Percentiles rank a stretch among this genome's conserved stretches.
Evolutionary conservation across 139 green algal genomes (phyloP).

Genomic region (Dunaliella primolecta): DNA sequence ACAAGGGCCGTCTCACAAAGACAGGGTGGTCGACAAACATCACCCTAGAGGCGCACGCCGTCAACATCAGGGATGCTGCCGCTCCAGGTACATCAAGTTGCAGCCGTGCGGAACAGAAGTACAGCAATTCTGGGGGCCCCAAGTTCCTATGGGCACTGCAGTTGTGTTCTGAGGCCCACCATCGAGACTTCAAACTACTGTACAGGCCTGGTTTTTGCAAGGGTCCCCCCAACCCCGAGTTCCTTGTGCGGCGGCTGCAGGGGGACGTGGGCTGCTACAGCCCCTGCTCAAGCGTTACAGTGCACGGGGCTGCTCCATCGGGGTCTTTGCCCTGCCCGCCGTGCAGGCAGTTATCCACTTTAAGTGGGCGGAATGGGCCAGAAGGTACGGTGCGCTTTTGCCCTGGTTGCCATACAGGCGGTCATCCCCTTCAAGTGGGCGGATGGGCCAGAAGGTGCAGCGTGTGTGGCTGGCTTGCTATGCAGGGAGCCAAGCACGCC

Average conservation of each 20-base stretch:
- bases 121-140: no score
- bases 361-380: constrained; percentile 44
- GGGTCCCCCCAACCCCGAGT: no score
- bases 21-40: constrained; percentile 41
- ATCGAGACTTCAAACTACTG: no score
- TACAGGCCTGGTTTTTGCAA: no score
- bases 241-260: no score
- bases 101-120: no score
- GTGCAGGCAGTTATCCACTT: constrained; percentile 38
- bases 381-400: background rate
- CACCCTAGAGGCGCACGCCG: constrained; percentile 53
- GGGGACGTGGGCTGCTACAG: constrained; percentile 43
- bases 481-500: no score
- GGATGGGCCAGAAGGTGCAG: no score
- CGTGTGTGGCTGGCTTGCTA: no score
- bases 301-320: constrained; percentile 27
- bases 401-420: no score
- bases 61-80: constrained; percentile 50
- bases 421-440: constrained; percentile 22
- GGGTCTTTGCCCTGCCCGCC: constrained; percentile 46
- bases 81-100: constrained; percentile 21
- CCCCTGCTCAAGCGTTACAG: constrained; percentile 53
- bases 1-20: background rate
- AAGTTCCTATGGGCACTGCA: no score
- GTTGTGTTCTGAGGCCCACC: no score